These are phyloP conservation scores for Yamadazyma sp. DNA, from an alignment of 1,139 yeast species.

Conservation along the genomic window DNA sequence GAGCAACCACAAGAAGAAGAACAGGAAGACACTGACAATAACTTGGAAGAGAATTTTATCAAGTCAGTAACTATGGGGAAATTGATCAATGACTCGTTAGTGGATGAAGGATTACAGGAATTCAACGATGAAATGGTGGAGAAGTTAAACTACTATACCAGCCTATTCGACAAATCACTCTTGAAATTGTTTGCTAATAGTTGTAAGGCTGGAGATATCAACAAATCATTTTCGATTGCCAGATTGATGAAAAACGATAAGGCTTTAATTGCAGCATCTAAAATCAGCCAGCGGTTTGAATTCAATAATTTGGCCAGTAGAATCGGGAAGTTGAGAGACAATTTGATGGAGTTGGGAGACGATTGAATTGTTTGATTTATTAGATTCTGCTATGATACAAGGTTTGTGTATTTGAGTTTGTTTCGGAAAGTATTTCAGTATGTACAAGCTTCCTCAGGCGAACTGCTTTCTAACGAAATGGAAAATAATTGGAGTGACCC, in stretches of 20 bases:
- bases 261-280: conserved; percentile 80
- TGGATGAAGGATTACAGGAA: conserved; percentile 40
- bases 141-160: conserved; percentile 49
- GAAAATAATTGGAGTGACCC: conserved; percentile 69
- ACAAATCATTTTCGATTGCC: conserved; percentile 70
- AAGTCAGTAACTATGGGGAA: conserved; percentile 52
- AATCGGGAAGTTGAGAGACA: conserved; percentile 66
- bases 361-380: too few species aligned
- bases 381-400: not conserved
- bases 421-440: not conserved
- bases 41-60: conserved; percentile 44
- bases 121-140: conserved; percentile 45
- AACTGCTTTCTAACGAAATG: conserved; percentile 63
- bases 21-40: conserved; percentile 28
- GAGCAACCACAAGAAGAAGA: conserved; percentile 17
- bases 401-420: conserved; percentile 4
- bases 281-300: conserved; percentile 80
- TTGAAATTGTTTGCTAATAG: conserved; percentile 76
- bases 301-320: conserved; percentile 62
- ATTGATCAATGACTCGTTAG: conserved; percentile 43
- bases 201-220: conserved; percentile 64
- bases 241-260: conserved; percentile 70
- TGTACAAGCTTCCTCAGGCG: conserved; percentile 17
- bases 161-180: conserved; percentile 68
- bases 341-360: conserved; percentile 29